Evolutionary conservation across 2,329 filamentous ascomycete genomes (phyloP).

Genomic region (Pseudocercospora crystallina): DNA sequence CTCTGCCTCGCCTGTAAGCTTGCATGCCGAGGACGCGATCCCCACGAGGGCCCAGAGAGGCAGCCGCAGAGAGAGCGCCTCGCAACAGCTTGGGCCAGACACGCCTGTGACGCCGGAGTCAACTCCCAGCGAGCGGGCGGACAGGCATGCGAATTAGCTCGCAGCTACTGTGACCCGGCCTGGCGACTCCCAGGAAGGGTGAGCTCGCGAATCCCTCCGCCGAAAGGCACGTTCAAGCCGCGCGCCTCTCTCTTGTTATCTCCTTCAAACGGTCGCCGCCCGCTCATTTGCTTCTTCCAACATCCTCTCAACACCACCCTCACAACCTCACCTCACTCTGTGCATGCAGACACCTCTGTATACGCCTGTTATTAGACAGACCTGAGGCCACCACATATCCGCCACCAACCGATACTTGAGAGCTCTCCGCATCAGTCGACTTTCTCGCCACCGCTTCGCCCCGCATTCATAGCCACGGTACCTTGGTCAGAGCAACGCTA

Average conservation of each 20-base stretch:
- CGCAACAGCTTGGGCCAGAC: neutral
- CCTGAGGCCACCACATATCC: slow-evolving; percentile 10
- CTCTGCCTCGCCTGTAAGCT: slow-evolving; percentile 4
- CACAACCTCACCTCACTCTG: neutral
- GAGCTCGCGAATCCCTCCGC: slow-evolving; percentile 7
- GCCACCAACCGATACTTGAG: slow-evolving; percentile 1
- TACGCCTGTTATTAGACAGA: slow-evolving; percentile 34
- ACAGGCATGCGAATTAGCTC: slow-evolving; percentile 12
- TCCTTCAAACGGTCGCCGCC: neutral
- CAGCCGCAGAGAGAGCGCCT: too few species aligned
- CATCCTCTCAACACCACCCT: neutral
- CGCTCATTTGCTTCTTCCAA: neutral
- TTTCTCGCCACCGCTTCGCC: slow-evolving; percentile 16
- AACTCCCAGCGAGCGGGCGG: slow-evolving; percentile 1
- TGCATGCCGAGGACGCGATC: too few species aligned
- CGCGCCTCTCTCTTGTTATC: slow-evolving; percentile 1
- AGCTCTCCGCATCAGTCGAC: slow-evolving; percentile 1
- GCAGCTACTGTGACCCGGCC: slow-evolving; percentile 12
- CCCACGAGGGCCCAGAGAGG: too few species aligned
- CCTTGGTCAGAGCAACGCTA: slow-evolving; percentile 10
- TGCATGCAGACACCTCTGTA: slow-evolving; percentile 9
- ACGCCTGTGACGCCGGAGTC: neutral
- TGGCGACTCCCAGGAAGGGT: slow-evolving; percentile 4
- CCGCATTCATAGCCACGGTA: slow-evolving; percentile 9
- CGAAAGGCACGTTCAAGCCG: neutral